Evolutionary conservation across 441 rosid genomes (phyloP).

Genomic region (Geranium incanum): DNA sequence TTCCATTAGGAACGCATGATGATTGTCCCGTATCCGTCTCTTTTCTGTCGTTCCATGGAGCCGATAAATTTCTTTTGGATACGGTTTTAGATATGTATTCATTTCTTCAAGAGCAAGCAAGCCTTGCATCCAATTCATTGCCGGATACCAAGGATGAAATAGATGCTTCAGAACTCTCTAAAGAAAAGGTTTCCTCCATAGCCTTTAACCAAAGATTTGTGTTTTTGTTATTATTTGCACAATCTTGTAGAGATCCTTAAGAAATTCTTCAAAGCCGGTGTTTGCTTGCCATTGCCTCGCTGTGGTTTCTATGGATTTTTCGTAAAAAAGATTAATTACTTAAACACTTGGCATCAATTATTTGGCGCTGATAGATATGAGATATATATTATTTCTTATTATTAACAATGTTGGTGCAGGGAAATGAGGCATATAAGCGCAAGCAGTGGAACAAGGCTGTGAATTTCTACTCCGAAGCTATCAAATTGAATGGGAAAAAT

Average conservation of each 20-base stretch:
- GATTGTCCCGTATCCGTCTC: slow-evolving; percentile 66
- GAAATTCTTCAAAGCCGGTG: background rate
- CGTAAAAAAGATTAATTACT: background rate
- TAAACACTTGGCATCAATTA: background rate
- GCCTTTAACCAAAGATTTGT: background rate
- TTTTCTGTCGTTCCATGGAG: slow-evolving; percentile 68
- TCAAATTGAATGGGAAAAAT: slow-evolving; percentile 58
- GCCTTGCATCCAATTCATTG: slow-evolving; percentile 44
- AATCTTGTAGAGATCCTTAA: background rate
- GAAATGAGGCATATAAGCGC: slow-evolving; percentile 85
- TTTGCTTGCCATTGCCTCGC: background rate
- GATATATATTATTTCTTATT: background rate
- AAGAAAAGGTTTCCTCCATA: slow-evolving; percentile 63
- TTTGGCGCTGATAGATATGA: background rate
- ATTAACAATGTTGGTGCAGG: slow-evolving; percentile 41
- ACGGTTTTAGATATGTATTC: slow-evolving; percentile 61
- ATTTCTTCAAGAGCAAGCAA: slow-evolving; percentile 72
- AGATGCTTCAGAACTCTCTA: slow-evolving; percentile 73
- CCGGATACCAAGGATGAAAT: slow-evolving; percentile 42
- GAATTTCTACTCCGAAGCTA: slow-evolving; percentile 71
- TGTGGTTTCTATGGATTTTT: background rate
- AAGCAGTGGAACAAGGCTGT: slow-evolving; percentile 79
- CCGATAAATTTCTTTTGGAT: slow-evolving; percentile 90
- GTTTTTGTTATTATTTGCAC: background rate
- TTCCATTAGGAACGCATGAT: slow-evolving; percentile 73